Evolutionary conservation across 441 rosid species (phyloP), one percentile per base, ranked within the genome.

Genomic region (Raphanus hybrid): DNA sequence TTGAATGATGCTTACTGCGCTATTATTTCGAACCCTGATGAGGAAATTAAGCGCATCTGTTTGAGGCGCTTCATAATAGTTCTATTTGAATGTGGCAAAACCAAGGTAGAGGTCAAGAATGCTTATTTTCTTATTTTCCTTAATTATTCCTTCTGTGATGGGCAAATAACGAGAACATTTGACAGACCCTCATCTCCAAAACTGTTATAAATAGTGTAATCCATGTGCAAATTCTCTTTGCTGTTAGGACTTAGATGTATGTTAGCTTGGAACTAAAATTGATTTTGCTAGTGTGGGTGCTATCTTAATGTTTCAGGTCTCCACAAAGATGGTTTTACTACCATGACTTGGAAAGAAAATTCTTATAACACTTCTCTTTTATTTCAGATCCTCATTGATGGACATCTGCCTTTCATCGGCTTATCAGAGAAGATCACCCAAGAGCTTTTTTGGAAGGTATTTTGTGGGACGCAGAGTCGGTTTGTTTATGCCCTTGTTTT

Each of bases 401-500:
- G 97, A 79, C 90, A 90, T 76, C 84, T 96, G 75, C 99, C 99
- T 26, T 93, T 91, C 69, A 86, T 86, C 75, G 98, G 98, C 80
- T 87, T 93, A 79, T 85, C 89, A 4, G 99, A 93, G 79, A 93
- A 96, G 86, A 88, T 96, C 78, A 98, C 91, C 83, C 91, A 65
- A 75, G 98, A 93, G 86, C 98, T 96, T 81, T 90, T 84, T 41
- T 92, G 99, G 99, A 96, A 96, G 99, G 99, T 96, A 83, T 73
- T 37, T 60, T 71, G 75, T 75, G 6, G 73, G 70, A 63, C 43
- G 8, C 41, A 74, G 11, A 62, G 79, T 74, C n/a, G 43, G 48
- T 20, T 64, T 74, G 52, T 66, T 66, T 84, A 54, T 43, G 35
- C 35, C 18, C 26, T 55, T 81, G 67, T 45, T 67, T 43, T 63